These are phyloP conservation scores for Fusarium sp. DNA, from an alignment of 2,329 filamentous ascomycete genomes.

Conservation along the genomic window DNA sequence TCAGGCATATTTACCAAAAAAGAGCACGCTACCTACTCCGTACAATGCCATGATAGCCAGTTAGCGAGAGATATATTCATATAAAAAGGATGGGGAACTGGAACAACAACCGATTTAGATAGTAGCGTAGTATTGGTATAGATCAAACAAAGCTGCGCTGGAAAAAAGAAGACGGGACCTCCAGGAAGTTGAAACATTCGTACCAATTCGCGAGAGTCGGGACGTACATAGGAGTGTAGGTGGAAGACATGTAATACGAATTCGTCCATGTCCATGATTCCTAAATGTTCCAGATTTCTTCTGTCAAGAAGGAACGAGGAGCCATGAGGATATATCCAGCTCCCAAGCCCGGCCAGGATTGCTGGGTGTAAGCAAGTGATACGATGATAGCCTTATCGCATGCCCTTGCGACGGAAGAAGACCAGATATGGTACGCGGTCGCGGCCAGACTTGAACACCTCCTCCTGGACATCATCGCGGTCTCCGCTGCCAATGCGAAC, in stretches of 20 bases:
- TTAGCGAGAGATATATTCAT: slow-evolving; percentile 13
- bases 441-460: slow-evolving; percentile 50
- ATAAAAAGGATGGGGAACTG: not conserved
- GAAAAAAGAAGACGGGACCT: slow-evolving; percentile 1
- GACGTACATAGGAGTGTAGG: not conserved
- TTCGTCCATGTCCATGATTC: not conserved
- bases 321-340: not conserved
- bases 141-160: not conserved
- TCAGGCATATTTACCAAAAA: slow-evolving; percentile 3
- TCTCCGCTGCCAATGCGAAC: slow-evolving; percentile 53
- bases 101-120: not conserved
- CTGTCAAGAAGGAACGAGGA: not conserved
- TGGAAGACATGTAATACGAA: not conserved
- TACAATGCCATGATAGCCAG: slow-evolving; percentile 29
- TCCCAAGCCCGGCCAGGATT: not conserved
- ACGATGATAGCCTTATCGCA: slow-evolving; percentile 20
- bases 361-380: not conserved
- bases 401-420: slow-evolving; percentile 53
- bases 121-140: not conserved
- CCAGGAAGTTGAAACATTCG: not conserved
- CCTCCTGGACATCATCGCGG: slow-evolving; percentile 46
- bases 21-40: slow-evolving; percentile 25
- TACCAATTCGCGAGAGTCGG: not conserved
- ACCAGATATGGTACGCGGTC: slow-evolving; percentile 57
- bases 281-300: not conserved